A percentile compares a stretch with the other conserved stretches of the same genome.
phyloP scores from a whole-genome alignment of 2,329 filamentous ascomycete genomes.

The Tolypocladium nubicola region DNA sequence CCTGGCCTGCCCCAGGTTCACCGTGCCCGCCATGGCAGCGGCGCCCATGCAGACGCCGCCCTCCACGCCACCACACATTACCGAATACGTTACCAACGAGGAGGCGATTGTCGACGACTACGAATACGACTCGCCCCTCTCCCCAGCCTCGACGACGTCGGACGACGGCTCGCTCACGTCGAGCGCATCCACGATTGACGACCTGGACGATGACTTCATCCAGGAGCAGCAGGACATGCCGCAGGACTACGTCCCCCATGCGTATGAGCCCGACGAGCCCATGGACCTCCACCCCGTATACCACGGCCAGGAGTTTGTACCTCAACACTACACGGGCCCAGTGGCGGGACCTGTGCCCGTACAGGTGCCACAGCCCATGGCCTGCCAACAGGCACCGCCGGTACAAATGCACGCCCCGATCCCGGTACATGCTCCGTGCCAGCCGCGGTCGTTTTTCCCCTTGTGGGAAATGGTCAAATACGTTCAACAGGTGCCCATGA shows the following conservation, averaged over 20 bases:
- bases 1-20: slow-evolving; percentile 65
- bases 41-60: slow-evolving; percentile 28
- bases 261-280: slow-evolving; percentile 36
- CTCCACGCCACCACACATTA: slow-evolving; percentile 29
- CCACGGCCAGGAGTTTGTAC: slow-evolving; percentile 33
- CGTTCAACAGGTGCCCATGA: slow-evolving; percentile 35
- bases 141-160: slow-evolving; percentile 38
- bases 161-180: slow-evolving; percentile 47
- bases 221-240: slow-evolving; percentile 30
- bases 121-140: slow-evolving; percentile 36
- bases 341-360: slow-evolving; percentile 14
- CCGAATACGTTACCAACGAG: slow-evolving; percentile 38
- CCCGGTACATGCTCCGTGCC: slow-evolving; percentile 25
- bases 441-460: slow-evolving; percentile 37
- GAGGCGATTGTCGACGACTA: slow-evolving; percentile 31
- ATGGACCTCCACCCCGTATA: slow-evolving; percentile 25
- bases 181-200: slow-evolving; percentile 41
- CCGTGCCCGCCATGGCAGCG: slow-evolving; percentile 29
- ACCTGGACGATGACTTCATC: slow-evolving; percentile 37
- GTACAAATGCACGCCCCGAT: slow-evolving; percentile 22
- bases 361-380: slow-evolving; percentile 13
- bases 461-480: slow-evolving; percentile 44
- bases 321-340: slow-evolving; percentile 33
- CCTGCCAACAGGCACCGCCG: slow-evolving; percentile 17
- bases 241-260: slow-evolving; percentile 29